A percentile compares a stretch with the other conserved stretches of the same genome.
Conservation (phyloP, 495 filamentous ascomycete species). For the Penicillium odoratum region DNA sequence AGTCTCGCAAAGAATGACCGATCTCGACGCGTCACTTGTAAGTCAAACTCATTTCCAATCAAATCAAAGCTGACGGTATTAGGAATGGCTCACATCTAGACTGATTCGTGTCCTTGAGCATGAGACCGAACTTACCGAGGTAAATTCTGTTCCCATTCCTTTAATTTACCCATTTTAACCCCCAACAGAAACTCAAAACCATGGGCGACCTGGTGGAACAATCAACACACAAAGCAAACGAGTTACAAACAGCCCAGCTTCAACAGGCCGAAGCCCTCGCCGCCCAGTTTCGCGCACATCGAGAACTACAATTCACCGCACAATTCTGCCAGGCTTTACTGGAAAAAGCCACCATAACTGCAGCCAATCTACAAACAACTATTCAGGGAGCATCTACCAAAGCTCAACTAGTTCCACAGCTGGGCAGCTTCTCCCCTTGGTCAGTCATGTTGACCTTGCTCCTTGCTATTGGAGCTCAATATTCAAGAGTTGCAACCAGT, state of each 20-base stretch:
- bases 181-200: slow-evolving; percentile 23
- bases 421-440: background rate
- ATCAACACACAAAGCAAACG: slow-evolving; percentile 36
- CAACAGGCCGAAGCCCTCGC: slow-evolving; percentile 37
- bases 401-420: slow-evolving; percentile 29
- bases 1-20: slow-evolving; percentile 33
- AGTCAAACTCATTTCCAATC: background rate
- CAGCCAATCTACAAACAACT: slow-evolving; percentile 40
- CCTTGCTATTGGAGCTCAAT: background rate
- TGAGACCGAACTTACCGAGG: slow-evolving; percentile 35
- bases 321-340: slow-evolving; percentile 41
- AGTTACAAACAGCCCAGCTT: slow-evolving; percentile 38
- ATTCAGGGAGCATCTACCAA: slow-evolving; percentile 42
- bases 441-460: background rate
- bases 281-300: slow-evolving; percentile 35
- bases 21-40: slow-evolving; percentile 36
- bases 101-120: slow-evolving; percentile 33
- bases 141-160: slow-evolving; percentile 1
- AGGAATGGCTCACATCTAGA: slow-evolving; percentile 34
- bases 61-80: slow-evolving; percentile 1
- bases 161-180: slow-evolving; percentile 15
- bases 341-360: slow-evolving; percentile 35
- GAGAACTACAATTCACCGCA: slow-evolving; percentile 34
- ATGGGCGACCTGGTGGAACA: slow-evolving; percentile 38
- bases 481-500: slow-evolving; percentile 17